A percentile compares a stretch with the other conserved stretches of the same genome.
Evolutionary conservation across 2,329 filamentous ascomycete genomes (phyloP).

Genomic region (Phialophora macrospora): DNA sequence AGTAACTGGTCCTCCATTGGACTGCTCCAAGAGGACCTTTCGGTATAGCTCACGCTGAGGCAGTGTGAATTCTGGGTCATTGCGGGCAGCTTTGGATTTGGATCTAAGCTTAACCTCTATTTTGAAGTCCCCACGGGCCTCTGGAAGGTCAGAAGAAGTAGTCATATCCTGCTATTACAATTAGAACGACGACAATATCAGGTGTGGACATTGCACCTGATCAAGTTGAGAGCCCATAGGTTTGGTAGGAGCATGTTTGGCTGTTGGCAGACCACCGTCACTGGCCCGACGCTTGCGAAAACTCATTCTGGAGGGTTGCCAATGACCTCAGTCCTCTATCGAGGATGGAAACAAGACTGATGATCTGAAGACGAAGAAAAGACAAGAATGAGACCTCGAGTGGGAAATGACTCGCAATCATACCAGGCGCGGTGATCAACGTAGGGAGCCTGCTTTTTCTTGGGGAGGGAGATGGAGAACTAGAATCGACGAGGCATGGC

Average conservation of each 20-base stretch:
- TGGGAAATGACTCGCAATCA: constrained; percentile 14
- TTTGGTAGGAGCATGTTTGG: constrained; percentile 18
- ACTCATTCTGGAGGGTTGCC: constrained; percentile 4
- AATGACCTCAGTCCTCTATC: not conserved
- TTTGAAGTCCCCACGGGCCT: constrained; percentile 18
- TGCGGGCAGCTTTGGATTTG: constrained; percentile 22
- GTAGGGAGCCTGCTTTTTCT: no score
- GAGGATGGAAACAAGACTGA: constrained; percentile 14
- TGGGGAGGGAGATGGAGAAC: no score
- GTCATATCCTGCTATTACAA: constrained; percentile 19
- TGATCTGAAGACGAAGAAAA: constrained; percentile 13
- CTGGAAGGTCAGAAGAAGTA: constrained; percentile 11
- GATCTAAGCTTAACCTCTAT: constrained; percentile 27
- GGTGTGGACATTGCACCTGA: constrained; percentile 19
- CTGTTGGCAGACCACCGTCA: constrained; percentile 17
- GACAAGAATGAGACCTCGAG: constrained; percentile 17
- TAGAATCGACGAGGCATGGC: no score
- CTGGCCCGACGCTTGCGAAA: constrained; percentile 22
- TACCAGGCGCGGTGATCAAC: constrained; percentile 1
- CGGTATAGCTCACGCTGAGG: constrained; percentile 22
- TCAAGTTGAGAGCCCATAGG: constrained; percentile 23
- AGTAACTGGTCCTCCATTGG: constrained; percentile 18
- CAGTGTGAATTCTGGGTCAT: constrained; percentile 21
- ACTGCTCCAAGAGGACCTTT: constrained; percentile 22
- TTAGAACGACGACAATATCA: constrained; percentile 18